A percentile compares a stretch with the other conserved stretches of the same genome.
These are phyloP conservation scores for Sarocladium strictum DNA, from an alignment of 2,329 filamentous ascomycete species.

Conservation along the genomic window DNA sequence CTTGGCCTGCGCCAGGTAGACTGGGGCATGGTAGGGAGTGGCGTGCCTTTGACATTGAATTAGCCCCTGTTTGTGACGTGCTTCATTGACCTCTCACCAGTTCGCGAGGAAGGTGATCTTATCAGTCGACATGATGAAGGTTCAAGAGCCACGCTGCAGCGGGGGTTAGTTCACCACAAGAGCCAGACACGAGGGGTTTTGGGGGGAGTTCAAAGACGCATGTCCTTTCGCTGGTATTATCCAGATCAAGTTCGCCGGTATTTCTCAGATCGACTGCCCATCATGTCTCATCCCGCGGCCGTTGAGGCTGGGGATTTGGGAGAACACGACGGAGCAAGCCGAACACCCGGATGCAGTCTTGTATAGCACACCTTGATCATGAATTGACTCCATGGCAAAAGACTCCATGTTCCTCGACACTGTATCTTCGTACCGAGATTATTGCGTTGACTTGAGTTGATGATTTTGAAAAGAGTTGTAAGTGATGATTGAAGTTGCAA, in stretches of 20 bases:
- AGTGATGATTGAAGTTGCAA: too few species aligned
- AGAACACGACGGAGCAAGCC: neutral
- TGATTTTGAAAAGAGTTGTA: too few species aligned
- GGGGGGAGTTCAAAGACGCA: slow-evolving; percentile 56
- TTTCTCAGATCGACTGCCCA: slow-evolving; percentile 57
- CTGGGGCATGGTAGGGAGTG: slow-evolving; percentile 72
- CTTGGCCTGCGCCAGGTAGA: slow-evolving; percentile 71
- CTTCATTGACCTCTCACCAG: slow-evolving; percentile 50
- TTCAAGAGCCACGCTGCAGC: slow-evolving; percentile 36
- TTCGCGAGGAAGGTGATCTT: slow-evolving; percentile 83
- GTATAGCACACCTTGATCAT: slow-evolving; percentile 35
- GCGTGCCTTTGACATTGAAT: slow-evolving; percentile 54
- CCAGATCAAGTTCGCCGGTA: slow-evolving; percentile 81
- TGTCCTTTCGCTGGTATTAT: slow-evolving; percentile 85
- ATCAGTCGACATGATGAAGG: slow-evolving; percentile 65
- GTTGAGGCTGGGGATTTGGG: neutral
- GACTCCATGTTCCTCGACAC: neutral
- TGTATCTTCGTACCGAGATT: neutral
- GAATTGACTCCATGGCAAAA: slow-evolving; percentile 27
- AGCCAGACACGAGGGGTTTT: slow-evolving; percentile 17
- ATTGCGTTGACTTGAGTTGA: neutral
- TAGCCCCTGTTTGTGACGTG: neutral
- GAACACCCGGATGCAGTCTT: slow-evolving; percentile 27
- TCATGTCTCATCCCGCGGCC: slow-evolving; percentile 20
- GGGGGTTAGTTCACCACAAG: slow-evolving; percentile 38